These are phyloP conservation scores for Fraxinus dipetala DNA, from an alignment of 305 asterid species.

Conservation along the genomic window DNA sequence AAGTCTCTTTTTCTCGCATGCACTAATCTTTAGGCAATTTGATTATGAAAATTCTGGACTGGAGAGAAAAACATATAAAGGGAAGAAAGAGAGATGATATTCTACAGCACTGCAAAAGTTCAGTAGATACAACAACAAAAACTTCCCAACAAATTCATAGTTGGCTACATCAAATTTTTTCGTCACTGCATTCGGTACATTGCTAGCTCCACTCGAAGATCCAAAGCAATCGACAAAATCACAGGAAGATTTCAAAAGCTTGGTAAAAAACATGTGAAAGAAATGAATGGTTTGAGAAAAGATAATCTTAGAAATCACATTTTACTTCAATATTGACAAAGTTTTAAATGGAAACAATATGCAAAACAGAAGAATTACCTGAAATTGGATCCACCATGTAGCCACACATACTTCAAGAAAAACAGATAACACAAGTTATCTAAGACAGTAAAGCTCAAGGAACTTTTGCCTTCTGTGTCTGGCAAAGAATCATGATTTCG, in stretches of 20 bases:
- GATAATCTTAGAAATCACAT: background rate
- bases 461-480: constrained; percentile 26
- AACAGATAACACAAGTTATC: constrained; percentile 21
- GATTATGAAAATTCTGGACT: background rate
- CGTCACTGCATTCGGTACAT: background rate
- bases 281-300: background rate
- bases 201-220: background rate
- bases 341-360: background rate
- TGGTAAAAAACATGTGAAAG: background rate
- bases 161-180: background rate
- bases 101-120: background rate
- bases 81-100: background rate
- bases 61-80: background rate
- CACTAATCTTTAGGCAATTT: background rate
- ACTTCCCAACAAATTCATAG: background rate
- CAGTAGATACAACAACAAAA: background rate
- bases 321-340: constrained; percentile 17
- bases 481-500: constrained; percentile 29
- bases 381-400: constrained; percentile 18
- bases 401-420: constrained; percentile 23
- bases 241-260: background rate
- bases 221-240: background rate
- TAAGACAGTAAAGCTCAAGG: constrained; percentile 29
- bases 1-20: background rate
- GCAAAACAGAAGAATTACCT: background rate